A percentile compares a stretch with the other conserved stretches of the same genome.
Conservation (phyloP, 2,329 filamentous ascomycete species). For the Alternaria metachromatica region DNA sequence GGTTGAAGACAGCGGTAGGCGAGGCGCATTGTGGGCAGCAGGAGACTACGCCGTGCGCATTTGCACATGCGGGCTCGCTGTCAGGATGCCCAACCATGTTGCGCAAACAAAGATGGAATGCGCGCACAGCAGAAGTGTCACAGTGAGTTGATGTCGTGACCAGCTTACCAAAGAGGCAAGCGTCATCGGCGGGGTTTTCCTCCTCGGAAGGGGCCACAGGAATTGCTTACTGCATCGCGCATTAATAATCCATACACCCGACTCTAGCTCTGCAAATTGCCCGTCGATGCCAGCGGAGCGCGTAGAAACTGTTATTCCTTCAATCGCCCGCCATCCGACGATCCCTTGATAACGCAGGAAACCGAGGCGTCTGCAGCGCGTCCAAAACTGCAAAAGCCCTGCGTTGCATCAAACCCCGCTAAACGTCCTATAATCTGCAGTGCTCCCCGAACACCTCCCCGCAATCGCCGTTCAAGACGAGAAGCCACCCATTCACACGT, state of each 20-base stretch:
- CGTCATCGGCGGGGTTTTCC: conserved; percentile 8
- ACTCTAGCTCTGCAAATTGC: conserved; percentile 8
- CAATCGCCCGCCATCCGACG: conserved; percentile 4
- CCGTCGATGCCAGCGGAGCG: neutral
- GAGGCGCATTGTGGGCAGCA: conserved; percentile 1
- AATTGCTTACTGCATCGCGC: conserved; percentile 8
- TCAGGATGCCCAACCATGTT: conserved; percentile 18
- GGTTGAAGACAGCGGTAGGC: conserved; percentile 16
- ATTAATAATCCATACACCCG: conserved; percentile 22
- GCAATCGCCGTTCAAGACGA: conserved; percentile 33
- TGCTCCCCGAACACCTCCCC: conserved; percentile 40
- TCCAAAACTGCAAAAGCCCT: conserved; percentile 20
- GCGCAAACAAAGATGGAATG: conserved; percentile 16
- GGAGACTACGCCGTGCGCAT: conserved; percentile 2
- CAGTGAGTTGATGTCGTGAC: conserved; percentile 14
- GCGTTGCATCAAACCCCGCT: conserved; percentile 34
- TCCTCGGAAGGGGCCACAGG: neutral
- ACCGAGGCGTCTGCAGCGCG: conserved; percentile 16
- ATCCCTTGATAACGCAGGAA: conserved; percentile 3
- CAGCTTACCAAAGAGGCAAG: conserved; percentile 13
- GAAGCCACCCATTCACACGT: conserved; percentile 32
- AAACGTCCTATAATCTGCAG: conserved; percentile 40
- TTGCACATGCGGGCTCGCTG: conserved; percentile 16
- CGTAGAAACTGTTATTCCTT: neutral
- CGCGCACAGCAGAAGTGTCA: conserved; percentile 11